A percentile compares a stretch with the other conserved stretches of the same genome.
Evolutionary conservation across 495 filamentous ascomycete species (phyloP).

Genomic region (Annulohypoxylon moriforme): DNA sequence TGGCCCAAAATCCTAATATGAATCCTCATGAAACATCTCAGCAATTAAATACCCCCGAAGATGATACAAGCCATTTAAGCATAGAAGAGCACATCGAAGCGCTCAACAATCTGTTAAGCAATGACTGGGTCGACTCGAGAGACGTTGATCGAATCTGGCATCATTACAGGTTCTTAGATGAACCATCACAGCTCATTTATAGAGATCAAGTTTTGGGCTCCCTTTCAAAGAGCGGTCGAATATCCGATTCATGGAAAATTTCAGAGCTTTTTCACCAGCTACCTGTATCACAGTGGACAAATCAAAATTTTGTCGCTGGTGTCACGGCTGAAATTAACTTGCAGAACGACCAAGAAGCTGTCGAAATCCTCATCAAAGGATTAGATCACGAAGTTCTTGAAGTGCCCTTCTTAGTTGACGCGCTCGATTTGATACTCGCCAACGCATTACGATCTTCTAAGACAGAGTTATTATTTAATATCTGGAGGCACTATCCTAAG

Average conservation of each 20-base stretch:
- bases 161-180: slow-evolving; percentile 37
- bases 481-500: slow-evolving; percentile 42
- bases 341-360: slow-evolving; percentile 37
- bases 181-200: slow-evolving; percentile 21
- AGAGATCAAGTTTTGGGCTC: slow-evolving; percentile 27
- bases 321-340: slow-evolving; percentile 43
- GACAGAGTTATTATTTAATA: slow-evolving; percentile 19
- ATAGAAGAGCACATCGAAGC: background rate
- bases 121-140: slow-evolving; percentile 2
- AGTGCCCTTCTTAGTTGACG: slow-evolving; percentile 29
- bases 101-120: slow-evolving; percentile 31
- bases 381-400: slow-evolving; percentile 24
- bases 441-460: slow-evolving; percentile 30
- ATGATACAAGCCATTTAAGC: background rate
- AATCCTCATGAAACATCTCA: background rate
- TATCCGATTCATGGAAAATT: slow-evolving; percentile 46
- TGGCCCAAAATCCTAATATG: background rate
- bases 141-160: slow-evolving; percentile 39
- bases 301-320: slow-evolving; percentile 34
- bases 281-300: slow-evolving; percentile 33
- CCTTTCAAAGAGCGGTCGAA: slow-evolving; percentile 36
- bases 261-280: slow-evolving; percentile 45
- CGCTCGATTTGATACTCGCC: slow-evolving; percentile 43
- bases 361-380: slow-evolving; percentile 41
- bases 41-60: background rate